Conservation (phyloP, 1,284 basidiomycete genomes). For the Fomes fomentarius region DNA sequence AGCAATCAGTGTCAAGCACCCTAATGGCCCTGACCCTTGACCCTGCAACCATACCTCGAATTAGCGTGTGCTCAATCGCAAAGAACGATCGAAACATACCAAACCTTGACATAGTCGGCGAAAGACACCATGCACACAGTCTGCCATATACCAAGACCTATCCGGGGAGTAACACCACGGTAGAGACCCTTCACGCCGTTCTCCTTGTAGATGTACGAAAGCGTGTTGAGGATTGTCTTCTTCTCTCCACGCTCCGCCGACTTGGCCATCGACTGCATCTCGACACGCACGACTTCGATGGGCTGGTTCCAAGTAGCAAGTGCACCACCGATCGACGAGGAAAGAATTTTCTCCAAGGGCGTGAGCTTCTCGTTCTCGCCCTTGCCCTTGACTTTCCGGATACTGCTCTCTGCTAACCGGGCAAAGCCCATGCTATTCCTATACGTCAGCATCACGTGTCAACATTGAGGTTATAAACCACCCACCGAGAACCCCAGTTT, state of each 20-base stretch:
- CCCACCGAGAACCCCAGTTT: constrained; percentile 97
- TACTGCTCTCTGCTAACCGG: constrained; percentile 84
- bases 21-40: constrained; percentile 31
- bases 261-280: constrained; percentile 99
- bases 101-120: constrained; percentile 91
- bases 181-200: constrained; percentile 98
- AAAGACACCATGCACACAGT: constrained; percentile 98
- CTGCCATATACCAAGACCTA: constrained; percentile 96
- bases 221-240: constrained; percentile 89
- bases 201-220: constrained; percentile 93
- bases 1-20: constrained; percentile 1
- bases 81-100: constrained; percentile 45
- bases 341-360: constrained; percentile 85
- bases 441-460: constrained; percentile 7
- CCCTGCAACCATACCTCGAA: constrained; percentile 28
- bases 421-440: constrained; percentile 91
- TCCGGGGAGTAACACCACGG: constrained; percentile 95
- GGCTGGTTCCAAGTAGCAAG: constrained; percentile 99
- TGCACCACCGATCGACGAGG: constrained; percentile 94
- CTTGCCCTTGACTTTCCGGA: constrained; percentile 81
- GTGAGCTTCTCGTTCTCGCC: constrained; percentile 76
- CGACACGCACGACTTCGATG: constrained; percentile 95
- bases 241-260: constrained; percentile 84
- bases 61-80: neutral
- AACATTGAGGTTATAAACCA: constrained; percentile 7